A percentile compares a stretch with the other conserved stretches of the same genome.
Conservation (phyloP, 108 stramenopile species). For the Stephanodiscus minutulus region DNA sequence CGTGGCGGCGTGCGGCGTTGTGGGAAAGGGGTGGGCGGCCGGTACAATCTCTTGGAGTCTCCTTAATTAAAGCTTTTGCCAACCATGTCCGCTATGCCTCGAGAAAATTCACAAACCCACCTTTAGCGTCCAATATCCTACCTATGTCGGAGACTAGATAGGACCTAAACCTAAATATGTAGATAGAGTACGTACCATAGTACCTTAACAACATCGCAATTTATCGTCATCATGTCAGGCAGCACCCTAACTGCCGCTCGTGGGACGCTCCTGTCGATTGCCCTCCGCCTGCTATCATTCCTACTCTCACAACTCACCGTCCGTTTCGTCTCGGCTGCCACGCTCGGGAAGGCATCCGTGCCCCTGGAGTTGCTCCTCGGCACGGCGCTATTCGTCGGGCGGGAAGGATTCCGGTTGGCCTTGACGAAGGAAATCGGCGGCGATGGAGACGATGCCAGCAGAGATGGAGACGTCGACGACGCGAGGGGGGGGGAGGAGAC, state of each 20-base stretch:
- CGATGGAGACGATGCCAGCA: neutral
- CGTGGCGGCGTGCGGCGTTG: too few species aligned
- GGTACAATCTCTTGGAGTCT: too few species aligned
- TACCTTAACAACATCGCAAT: too few species aligned
- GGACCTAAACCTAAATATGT: too few species aligned
- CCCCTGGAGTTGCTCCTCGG: slow-evolving; percentile 79
- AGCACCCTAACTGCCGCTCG: slow-evolving; percentile 47
- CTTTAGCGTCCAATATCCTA: too few species aligned
- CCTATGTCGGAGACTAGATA: too few species aligned
- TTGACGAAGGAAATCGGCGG: slow-evolving; percentile 56
- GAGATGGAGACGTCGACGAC: slow-evolving; percentile 22
- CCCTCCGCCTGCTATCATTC: slow-evolving; percentile 70
- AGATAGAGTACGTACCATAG: too few species aligned
- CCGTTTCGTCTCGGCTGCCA: slow-evolving; percentile 65
- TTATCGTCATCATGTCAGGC: neutral
- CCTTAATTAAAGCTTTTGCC: too few species aligned
- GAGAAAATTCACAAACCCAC: too few species aligned
- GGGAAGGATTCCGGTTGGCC: slow-evolving; percentile 89
- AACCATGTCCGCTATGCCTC: too few species aligned
- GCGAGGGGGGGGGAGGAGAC: slow-evolving; percentile 29
- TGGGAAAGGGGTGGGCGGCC: too few species aligned
- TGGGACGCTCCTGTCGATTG: slow-evolving; percentile 62
- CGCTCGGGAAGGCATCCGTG: slow-evolving; percentile 78
- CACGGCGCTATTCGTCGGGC: slow-evolving; percentile 79
- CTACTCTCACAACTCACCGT: slow-evolving; percentile 76